Evolutionary conservation across 169 alveolate species (phyloP).

Genomic region (Sarcocystis neurona): DNA sequence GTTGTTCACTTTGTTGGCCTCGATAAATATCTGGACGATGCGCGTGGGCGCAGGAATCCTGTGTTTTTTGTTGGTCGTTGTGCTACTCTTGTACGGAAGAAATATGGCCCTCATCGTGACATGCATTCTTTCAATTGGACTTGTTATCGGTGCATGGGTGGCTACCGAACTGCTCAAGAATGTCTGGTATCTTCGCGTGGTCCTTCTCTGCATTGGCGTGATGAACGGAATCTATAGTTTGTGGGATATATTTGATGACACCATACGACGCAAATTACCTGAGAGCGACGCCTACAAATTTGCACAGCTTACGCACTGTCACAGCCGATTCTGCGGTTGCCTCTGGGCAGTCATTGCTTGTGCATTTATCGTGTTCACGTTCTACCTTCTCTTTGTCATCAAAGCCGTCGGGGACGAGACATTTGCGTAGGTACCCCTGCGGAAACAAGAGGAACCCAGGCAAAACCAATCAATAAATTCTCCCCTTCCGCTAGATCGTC

Average conservation of each 20-base stretch:
- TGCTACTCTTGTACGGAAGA: conserved; percentile 69
- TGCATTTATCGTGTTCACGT: conserved; percentile 54
- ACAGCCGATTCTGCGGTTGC: conserved; percentile 73
- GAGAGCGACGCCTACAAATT: conserved; percentile 77
- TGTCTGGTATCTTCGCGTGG: conserved; percentile 72
- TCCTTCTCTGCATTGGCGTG: conserved; percentile 72
- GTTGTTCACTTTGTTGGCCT: conserved; percentile 72
- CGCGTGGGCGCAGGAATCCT: conserved; percentile 68
- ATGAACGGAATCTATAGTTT: conserved; percentile 72
- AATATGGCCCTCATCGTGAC: conserved; percentile 69
- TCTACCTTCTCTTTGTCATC: conserved; percentile 72
- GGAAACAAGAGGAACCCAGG: too few relatives aligned
- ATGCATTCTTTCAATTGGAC: conserved; percentile 66
- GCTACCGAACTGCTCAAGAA: conserved; percentile 65
- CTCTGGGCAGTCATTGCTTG: conserved; percentile 71
- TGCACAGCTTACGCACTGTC: conserved; percentile 71
- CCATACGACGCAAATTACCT: conserved; percentile 70
- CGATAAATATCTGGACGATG: conserved; percentile 71
- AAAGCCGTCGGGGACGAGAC: conserved; percentile 66
- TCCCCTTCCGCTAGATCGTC: too few relatives aligned
- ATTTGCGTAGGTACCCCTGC: too few relatives aligned
- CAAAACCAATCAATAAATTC: too few relatives aligned
- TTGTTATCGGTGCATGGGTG: conserved; percentile 66
- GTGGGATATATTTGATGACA: conserved; percentile 73
- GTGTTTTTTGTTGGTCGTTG: conserved; percentile 71